These are phyloP conservation scores for Amesomyces nigricolor DNA, from an alignment of 2,329 filamentous ascomycete genomes.

Conservation along the genomic window DNA sequence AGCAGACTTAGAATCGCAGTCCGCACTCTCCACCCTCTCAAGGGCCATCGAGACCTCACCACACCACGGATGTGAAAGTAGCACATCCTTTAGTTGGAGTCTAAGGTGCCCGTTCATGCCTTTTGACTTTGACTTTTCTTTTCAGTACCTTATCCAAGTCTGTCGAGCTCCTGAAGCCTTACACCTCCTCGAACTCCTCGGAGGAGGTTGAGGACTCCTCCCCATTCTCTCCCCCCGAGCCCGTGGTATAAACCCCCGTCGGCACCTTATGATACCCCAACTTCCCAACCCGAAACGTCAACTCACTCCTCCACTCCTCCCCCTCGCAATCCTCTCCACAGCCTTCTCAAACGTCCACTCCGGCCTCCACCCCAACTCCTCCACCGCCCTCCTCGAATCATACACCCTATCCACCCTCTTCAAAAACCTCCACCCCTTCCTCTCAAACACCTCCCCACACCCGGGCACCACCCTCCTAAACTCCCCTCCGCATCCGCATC, in stretches of 20 bases:
- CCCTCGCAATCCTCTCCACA: slow-evolving; percentile 32
- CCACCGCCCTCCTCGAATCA: slow-evolving; percentile 37
- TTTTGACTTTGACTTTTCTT: too few species aligned
- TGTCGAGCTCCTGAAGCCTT: too few species aligned
- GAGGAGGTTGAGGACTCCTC: too few species aligned
- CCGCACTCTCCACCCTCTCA: too few species aligned
- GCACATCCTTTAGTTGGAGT: too few species aligned
- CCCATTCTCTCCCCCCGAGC: background rate
- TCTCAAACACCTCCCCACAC: slow-evolving; percentile 23
- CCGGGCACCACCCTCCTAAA: slow-evolving; percentile 28
- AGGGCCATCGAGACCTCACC: too few species aligned
- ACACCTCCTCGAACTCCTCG: too few species aligned
- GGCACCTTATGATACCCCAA: slow-evolving; percentile 40
- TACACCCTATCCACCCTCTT: slow-evolving; percentile 41
- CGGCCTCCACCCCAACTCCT: slow-evolving; percentile 40
- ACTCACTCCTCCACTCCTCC: slow-evolving; percentile 36
- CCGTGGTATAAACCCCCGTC: slow-evolving; percentile 40
- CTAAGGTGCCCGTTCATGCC: too few species aligned
- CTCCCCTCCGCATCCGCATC: slow-evolving; percentile 31
- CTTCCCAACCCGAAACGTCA: slow-evolving; percentile 37
- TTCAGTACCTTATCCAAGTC: too few species aligned
- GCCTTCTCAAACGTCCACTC: slow-evolving; percentile 36
- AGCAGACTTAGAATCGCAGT: too few species aligned
- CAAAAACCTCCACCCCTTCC: slow-evolving; percentile 35
- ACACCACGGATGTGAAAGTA: too few species aligned